phyloP scores from a whole-genome alignment of 768 basidiomycete species.

The Amanita pseudoporphyria region DNA sequence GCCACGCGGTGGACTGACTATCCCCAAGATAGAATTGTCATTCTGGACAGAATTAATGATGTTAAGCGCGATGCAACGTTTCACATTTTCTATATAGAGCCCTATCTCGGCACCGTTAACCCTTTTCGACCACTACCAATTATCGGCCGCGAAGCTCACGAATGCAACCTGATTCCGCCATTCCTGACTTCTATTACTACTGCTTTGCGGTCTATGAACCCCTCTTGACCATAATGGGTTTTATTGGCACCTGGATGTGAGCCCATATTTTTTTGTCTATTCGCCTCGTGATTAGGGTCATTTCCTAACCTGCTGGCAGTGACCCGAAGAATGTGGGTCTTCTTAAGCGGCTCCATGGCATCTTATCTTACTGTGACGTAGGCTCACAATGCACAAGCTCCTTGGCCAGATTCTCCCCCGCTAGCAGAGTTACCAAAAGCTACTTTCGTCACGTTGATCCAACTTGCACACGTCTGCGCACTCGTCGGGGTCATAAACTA shows the following conservation, averaged over 20 bases:
- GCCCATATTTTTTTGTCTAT: slow-evolving; percentile 11
- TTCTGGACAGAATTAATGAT: neutral
- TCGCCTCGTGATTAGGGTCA: neutral
- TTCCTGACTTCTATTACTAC: slow-evolving; percentile 66
- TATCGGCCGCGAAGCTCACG: neutral
- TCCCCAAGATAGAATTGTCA: neutral
- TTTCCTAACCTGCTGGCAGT: slow-evolving; percentile 17
- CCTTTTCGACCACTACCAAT: neutral
- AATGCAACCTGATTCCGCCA: slow-evolving; percentile 46
- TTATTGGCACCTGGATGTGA: slow-evolving; percentile 51
- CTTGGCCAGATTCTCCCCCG: slow-evolving; percentile 47
- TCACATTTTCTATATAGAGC: neutral
- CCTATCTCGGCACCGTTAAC: neutral
- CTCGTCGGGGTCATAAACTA: slow-evolving; percentile 64
- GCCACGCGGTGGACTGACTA: too few species aligned
- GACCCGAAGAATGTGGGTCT: slow-evolving; percentile 54
- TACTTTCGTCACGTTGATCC: slow-evolving; percentile 59
- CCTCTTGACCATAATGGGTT: slow-evolving; percentile 50
- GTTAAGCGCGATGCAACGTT: neutral
- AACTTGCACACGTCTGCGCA: slow-evolving; percentile 71
- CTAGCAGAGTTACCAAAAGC: slow-evolving; percentile 46
- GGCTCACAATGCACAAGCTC: slow-evolving; percentile 70
- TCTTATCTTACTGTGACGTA: slow-evolving; percentile 17
- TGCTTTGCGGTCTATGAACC: slow-evolving; percentile 73
- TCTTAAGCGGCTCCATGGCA: neutral